Base-by-base conservation (phyloP, 2,329 filamentous ascomycete genomes). In the Aureobasidium subglaciale region DNA sequence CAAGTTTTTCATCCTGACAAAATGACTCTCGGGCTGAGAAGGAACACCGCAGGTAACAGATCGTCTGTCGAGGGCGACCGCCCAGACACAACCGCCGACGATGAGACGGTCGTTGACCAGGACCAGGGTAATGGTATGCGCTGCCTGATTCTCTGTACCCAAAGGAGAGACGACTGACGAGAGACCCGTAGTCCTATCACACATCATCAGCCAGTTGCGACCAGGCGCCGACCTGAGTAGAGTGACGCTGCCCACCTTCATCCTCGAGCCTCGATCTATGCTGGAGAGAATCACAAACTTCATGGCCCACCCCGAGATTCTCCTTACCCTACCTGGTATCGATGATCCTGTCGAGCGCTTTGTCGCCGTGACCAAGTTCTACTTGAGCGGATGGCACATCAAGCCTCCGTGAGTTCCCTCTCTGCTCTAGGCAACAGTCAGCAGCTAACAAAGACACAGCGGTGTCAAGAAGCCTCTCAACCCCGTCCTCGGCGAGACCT, bases 261-360 rank as follows among this genome's bases (percentile, higher is more conserved):
- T 99, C 66, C 83, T 99, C 64, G 93, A 99, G 72, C 93, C 93
- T 22, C 85, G 91, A 67, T 96, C 91, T 64, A 99, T 99, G 93
- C 77, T 99, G 65, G 93, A 99, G 75, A 84, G 93, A 64, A 99
- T 99, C 70, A 99, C 93, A 67, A 99, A 99, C 78, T 99, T 99
- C 79, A 99, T 99, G 93, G 95, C 92, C 65, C 93, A 99, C 69
- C 93, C 93, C 37, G 93, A 99, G 73, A 95, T 90, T 67, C 85
- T 99, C 29, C 83, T 99, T 4, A 86, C 87, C 30, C 93, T 97
- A 71, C 82, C 92, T 41, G 76, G 83, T 43, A 88, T 96, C 63
- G 88, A 97, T 50, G 92, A 99, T 67, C 92, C 93, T 1, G 77
- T 90, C 56, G 78, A 92, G 66, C 84, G 93, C 69, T 99, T 99